Base-by-base conservation (phyloP, 441 rosid genomes). In the Populus trichocarpa region DNA sequence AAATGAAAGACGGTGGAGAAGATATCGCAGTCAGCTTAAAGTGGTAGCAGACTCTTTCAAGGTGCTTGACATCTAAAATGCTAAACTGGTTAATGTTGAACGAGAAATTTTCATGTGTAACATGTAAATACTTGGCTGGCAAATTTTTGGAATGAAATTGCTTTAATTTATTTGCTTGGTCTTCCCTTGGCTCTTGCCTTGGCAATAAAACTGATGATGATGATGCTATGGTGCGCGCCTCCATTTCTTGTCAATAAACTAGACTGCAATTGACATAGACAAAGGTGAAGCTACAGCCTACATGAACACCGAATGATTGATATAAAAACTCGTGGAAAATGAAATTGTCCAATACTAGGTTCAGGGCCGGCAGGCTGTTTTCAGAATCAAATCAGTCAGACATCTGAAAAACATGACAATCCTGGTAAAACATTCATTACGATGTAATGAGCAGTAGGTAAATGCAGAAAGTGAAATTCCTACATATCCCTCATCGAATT, bases 11-110 rank as follows among this genome's bases (percentile, higher is more conserved):
- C 81, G 97, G 30, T 94, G 97, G 98, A 93, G 84, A 84, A 83
- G 90, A 84, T 72, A 83, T 42, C 91, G 96, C 61, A 85, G 88
- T 65, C 83, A 79, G 86, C 97, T 93, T 67, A 87, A 92, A 87
- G 93, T 96, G 61, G 96, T 91, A 2, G 98, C 99, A 2, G 97
- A 96, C 83, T 92, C 98, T 78, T 92, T 92, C 88, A 89, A 80
- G 86, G 85, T 92, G 84, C 86, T 90, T 61, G 87, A 96, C 57
- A 90, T 89, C 68, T 88, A 81, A 85, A 70, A 70, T 61, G 65
- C 26, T n/a, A 61, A 1, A 61, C 65, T 9, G 65, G 65, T 61
- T 22, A 22, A 8, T 1, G 65, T 9, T 9, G 65, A 61, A 22
- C 4, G 26, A 61, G 2, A 57, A 59, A 7, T n/a, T 20, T 3